Percentiles rank a stretch among this genome's conserved stretches.
Evolutionary conservation across 1,284 basidiomycete species (phyloP).

Genomic region (Trichosporon sp.): DNA sequence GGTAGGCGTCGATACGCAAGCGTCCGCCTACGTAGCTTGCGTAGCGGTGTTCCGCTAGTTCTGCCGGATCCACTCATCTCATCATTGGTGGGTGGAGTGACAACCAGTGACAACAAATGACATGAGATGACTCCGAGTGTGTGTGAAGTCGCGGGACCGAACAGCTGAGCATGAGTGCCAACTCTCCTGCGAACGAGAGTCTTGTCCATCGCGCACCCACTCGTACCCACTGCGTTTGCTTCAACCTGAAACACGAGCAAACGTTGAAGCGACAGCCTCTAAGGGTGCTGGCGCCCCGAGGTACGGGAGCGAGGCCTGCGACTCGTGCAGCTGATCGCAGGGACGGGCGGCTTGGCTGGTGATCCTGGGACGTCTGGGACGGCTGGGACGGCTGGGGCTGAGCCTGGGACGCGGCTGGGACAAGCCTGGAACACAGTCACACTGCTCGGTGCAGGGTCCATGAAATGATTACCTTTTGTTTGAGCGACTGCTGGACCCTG

Average conservation of each 20-base stretch:
- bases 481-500: neutral
- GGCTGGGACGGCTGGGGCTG: neutral
- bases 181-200: neutral
- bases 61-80: neutral
- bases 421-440: constrained; percentile 1
- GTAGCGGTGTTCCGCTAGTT: neutral
- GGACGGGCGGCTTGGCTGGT: neutral
- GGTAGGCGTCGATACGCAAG: neutral
- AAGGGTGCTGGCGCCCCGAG: neutral
- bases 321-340: neutral
- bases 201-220: neutral
- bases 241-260: constrained; percentile 5
- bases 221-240: neutral
- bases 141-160: constrained; percentile 1
- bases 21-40: neutral
- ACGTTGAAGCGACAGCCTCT: neutral
- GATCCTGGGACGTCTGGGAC: neutral
- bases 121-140: neutral
- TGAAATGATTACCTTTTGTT: neutral
- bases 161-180: neutral
- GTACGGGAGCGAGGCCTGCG: neutral
- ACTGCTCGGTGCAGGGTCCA: neutral
- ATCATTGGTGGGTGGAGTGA: neutral
- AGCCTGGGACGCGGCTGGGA: neutral
- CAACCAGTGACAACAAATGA: neutral